phyloP scores from a whole-genome alignment of 2,329 filamentous ascomycete genomes.

The Hypomyces perniciosus region DNA sequence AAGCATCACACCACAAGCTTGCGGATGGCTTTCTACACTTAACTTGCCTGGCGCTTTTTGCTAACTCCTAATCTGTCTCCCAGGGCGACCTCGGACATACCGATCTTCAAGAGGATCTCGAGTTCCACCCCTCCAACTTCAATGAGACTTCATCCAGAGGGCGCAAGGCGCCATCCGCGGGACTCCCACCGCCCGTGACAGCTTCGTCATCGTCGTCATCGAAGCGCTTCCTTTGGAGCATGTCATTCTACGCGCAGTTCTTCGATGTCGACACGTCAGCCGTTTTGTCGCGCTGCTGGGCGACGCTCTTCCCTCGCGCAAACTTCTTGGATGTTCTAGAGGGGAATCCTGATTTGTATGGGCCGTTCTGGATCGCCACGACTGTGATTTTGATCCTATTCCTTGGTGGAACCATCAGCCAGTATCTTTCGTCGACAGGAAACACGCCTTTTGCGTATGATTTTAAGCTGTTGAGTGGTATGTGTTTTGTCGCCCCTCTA shows the following conservation, averaged over 20 bases:
- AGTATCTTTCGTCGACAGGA: slow-evolving; percentile 69
- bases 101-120: slow-evolving; percentile 96
- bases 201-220: slow-evolving; percentile 41
- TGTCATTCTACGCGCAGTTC: slow-evolving; percentile 94
- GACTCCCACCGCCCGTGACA: slow-evolving; percentile 54
- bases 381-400: slow-evolving; percentile 96
- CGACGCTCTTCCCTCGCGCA: slow-evolving; percentile 80
- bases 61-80: slow-evolving; percentile 16
- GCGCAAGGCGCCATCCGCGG: slow-evolving; percentile 42
- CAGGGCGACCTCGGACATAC: slow-evolving; percentile 97
- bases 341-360: slow-evolving; percentile 94
- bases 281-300: slow-evolving; percentile 78
- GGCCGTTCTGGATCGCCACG: slow-evolving; percentile 97
- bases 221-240: slow-evolving; percentile 88
- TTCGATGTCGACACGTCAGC: slow-evolving; percentile 96
- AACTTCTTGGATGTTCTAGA: slow-evolving; percentile 98
- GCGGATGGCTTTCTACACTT: slow-evolving; percentile 5
- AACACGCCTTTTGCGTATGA: slow-evolving; percentile 80
- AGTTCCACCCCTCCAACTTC: slow-evolving; percentile 94
- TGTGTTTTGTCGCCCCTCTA: slow-evolving; percentile 18
- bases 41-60: slow-evolving; percentile 1
- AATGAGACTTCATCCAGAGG: slow-evolving; percentile 46
- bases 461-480: slow-evolving; percentile 80
- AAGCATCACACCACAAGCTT: too few relatives aligned
- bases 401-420: slow-evolving; percentile 87